Base-by-base conservation (phyloP, 805 yeast genomes). In the Candida insectalens region DNA sequence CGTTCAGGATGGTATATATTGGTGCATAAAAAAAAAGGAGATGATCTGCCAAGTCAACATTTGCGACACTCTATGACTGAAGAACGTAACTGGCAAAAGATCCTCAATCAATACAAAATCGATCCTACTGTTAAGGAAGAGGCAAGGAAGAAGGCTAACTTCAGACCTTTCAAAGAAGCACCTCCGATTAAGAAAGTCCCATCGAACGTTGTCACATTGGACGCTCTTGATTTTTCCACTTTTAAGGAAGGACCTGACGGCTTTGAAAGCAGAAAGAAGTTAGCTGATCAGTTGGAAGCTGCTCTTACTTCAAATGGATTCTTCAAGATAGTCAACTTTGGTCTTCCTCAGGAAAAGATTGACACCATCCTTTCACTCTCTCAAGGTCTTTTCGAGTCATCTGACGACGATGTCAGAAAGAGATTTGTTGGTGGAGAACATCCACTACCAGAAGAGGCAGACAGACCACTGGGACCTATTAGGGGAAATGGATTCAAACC, bases 401-500 rank as follows among this genome's bases (percentile, higher is more conserved):
- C 62, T 2, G 64, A 68, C 1, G 59, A 58, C 13, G 65, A 60
- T 15, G 57, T 46, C 19, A 65, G 67, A 43, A 41, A 42, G 20
- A 37, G 55, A 23, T 60, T 50, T 36, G 42, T 62, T 12, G 68
- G 71, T 3, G 71, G 72, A 3, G n/a, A 31, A 15, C 27, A 29
- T 9, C 25, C 30, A 6, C 30, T 46, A 19, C 19, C 64, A 56
- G 16, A 48, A 42, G 48, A 56, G 45, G 27, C 32, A 2, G 40
- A 44, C 5, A 35, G 44, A 19, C 49, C 54, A 2, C 40, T 59
- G 9, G 73, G 74, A 0, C 68, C 67, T 6, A 69, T 67, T 39
- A 49, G 71, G 15, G 72, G 70, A 5, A 50, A 51, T 25, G 74
- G 73, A 1, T 68, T 51, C 49, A 68, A 68, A 41, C 73, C 73